Evolutionary conservation across 1,139 yeast species (phyloP), one percentile per base, ranked within the genome.

Genomic region (Entelexis paramagnoliae): DNA sequence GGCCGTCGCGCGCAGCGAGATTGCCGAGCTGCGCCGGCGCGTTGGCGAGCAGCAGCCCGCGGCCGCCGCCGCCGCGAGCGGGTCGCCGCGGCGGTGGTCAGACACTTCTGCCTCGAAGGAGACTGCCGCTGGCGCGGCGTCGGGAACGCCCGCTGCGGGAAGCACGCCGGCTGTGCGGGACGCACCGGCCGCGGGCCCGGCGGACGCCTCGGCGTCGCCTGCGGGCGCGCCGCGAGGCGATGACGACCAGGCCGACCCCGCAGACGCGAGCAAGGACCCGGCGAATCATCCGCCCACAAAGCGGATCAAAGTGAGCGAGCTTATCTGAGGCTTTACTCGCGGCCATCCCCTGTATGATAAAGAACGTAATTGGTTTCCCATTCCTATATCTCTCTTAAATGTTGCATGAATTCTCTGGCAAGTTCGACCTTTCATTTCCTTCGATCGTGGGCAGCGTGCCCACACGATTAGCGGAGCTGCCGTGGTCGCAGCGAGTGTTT

Each of bases 1-100:
- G 62, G 73, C 72, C 49, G 59, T 58, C 32, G 55, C 60, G n/a
- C 59, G 67, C 6, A 35, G 22, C 7, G 43, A 48, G 40, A 45
- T 42, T 11, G 57, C 39, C 24, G 28, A 43, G 20, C 48, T 54
- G 28, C 51, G 46, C n/a, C n/a, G n/a, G n/a, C n/a, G n/a, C n/a
- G n/a, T n/a, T n/a, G n/a, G n/a, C n/a, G n/a, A n/a, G n/a, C n/a
- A n/a, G n/a, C n/a, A n/a, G n/a, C n/a, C n/a, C n/a, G n/a, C n/a
- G n/a, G n/a, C n/a, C n/a, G n/a, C 42, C 28, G 32, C 17, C 48
- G 43, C 26, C 48, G 47, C 17, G 33, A 40, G 14, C 50, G 17
- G 11, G 9, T 14, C 3, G 7, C 24, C 24, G 24, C 5, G n/a
- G 39, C 14, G 9, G n/a, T 22, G 16, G 16, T 24, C 17, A 40